Conservation (phyloP, 164 flowering plant species). For the Vitis cinerea region DNA sequence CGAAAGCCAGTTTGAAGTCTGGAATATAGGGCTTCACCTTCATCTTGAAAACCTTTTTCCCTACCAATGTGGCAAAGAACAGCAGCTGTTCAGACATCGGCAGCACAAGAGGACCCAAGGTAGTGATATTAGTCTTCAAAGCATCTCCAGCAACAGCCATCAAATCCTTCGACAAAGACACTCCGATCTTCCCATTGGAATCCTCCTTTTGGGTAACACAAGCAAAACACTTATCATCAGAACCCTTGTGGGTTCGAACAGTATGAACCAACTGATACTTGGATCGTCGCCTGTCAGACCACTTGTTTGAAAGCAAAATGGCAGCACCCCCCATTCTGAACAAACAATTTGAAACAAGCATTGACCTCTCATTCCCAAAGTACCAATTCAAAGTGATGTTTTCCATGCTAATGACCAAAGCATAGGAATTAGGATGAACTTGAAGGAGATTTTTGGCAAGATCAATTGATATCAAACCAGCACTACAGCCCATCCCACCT, state of each 20-base stretch:
- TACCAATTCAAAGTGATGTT: slow-evolving; percentile 83
- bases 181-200: slow-evolving; percentile 57
- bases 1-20: slow-evolving; percentile 81
- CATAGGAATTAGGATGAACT: slow-evolving; percentile 79
- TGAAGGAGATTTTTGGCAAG: slow-evolving; percentile 79
- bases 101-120: slow-evolving; percentile 80
- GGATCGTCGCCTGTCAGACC: slow-evolving; percentile 56
- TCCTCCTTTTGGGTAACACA: slow-evolving; percentile 80
- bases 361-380: slow-evolving; percentile 76
- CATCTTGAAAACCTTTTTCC: slow-evolving; percentile 66
- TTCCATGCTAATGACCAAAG: slow-evolving; percentile 75
- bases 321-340: slow-evolving; percentile 90
- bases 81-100: slow-evolving; percentile 84
- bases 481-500: slow-evolving; percentile 89
- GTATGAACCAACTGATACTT: slow-evolving; percentile 77
- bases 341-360: slow-evolving; percentile 84
- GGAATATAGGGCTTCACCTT: slow-evolving; percentile 87
- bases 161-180: slow-evolving; percentile 75
- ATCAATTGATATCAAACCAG: slow-evolving; percentile 75
- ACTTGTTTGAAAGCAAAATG: slow-evolving; percentile 66
- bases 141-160: slow-evolving; percentile 95
- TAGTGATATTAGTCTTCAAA: slow-evolving; percentile 82
- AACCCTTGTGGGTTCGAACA: slow-evolving; percentile 76
- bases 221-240: slow-evolving; percentile 74
- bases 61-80: slow-evolving; percentile 70